Percentiles rank a stretch among this genome's conserved stretches.
These are phyloP conservation scores for Eucalyptus melliodora DNA, from an alignment of 345 rosid species.

Conservation along the genomic window DNA sequence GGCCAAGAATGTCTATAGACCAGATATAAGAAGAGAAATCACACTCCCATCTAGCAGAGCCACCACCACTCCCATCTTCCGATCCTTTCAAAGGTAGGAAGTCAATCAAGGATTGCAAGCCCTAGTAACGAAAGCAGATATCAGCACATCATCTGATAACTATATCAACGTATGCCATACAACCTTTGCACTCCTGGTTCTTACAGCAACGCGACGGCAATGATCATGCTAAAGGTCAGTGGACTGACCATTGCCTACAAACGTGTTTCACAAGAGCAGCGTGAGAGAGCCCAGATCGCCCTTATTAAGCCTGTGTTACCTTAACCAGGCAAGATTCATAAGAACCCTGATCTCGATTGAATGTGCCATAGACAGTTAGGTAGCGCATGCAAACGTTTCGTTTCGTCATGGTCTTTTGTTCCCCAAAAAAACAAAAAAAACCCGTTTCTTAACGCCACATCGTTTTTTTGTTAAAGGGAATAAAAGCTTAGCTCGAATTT, in stretches of 20 bases:
- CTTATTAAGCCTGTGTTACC: background rate
- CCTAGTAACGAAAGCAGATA: background rate
- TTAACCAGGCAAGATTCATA: background rate
- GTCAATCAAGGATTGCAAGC: background rate
- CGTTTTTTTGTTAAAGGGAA: no score
- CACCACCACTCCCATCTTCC: background rate
- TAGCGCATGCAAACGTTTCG: no score
- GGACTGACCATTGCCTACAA: background rate
- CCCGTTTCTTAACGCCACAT: no score
- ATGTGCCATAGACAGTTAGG: background rate
- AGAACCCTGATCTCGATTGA: background rate
- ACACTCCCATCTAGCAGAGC: background rate
- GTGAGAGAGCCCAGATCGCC: background rate
- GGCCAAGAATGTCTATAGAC: fast-evolving
- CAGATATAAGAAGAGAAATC: background rate
- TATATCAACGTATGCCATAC: background rate
- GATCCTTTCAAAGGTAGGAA: background rate
- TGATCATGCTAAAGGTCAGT: background rate
- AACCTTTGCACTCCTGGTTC: background rate
- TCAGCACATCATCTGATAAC: background rate
- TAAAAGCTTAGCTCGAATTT: no score
- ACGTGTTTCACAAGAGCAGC: background rate
- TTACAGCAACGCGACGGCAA: background rate
- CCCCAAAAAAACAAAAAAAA: no score
- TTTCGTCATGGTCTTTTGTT: no score